Base-by-base conservation (phyloP, 2,329 filamentous ascomycete genomes). In the Fusarium nygamai region DNA sequence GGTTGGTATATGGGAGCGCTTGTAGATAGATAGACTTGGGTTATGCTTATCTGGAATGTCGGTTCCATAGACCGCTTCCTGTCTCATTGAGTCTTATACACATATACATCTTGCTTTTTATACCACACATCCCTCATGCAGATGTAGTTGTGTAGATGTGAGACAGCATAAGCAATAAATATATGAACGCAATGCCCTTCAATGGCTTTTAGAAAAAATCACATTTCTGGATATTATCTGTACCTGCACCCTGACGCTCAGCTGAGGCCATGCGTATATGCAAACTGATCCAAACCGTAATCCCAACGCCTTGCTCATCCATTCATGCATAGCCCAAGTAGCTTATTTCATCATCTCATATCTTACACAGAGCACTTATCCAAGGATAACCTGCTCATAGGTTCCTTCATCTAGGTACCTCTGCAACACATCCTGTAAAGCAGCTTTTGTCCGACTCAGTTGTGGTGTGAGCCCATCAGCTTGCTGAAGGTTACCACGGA, bases 401-500 rank as follows among this genome's bases (percentile, higher is more conserved):
- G 84, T 80, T 41, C 83, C 82, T 39, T 80, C 79, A 34, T 84
- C 83, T 31, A 90, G 78, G 67, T 87, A 83, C 50, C 82, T 80
- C 41, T 85, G 82, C 65, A 91, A 75, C 41, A 87, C 84, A 20
- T 83, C 83, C 74, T 86, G 86, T 60, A 91, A 75, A 8, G 86
- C 84, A 5, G 88, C 88, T 57, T 82, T 83, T 72, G 84, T 88
- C 63, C 82, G 84, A 24, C 75, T 79, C 22, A 91, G 85, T 39
- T 86, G 85, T 3, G 87, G 86, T 11, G 86, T 75, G 8, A 91
- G 82, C 12, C 86, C 87, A 3, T 87, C 85, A 20, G 89, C 85
- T 80, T 90, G 89, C 64, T 84, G 81, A 44, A 90, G 81, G 75
- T 91, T 91, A 48, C 82, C 82, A 62, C 81, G 83, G 77, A 91